Evolutionary conservation across 2,329 filamentous ascomycete species (phyloP).

Genomic region (Aspergillus sp.): DNA sequence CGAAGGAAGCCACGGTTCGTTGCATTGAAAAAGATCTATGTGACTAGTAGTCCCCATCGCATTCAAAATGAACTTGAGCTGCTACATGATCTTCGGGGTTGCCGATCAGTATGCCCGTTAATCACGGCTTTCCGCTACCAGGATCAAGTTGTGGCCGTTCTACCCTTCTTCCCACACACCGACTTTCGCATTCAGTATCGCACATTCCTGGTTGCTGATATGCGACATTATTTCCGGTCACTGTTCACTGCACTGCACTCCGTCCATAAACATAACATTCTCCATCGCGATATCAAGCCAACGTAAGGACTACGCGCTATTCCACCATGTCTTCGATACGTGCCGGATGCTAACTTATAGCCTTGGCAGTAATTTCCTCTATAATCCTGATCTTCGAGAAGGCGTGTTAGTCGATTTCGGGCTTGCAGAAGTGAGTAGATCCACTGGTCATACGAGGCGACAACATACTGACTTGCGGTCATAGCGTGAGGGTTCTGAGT

Average conservation of each 20-base stretch:
- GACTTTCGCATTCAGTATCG: slow-evolving; percentile 93
- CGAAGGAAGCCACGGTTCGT: slow-evolving; percentile 71
- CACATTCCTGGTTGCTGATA: slow-evolving; percentile 81
- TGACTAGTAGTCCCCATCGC: slow-evolving; percentile 88
- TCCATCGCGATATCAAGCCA: slow-evolving; percentile 95
- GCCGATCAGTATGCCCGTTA: slow-evolving; percentile 83
- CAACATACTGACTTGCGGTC: slow-evolving; percentile 9
- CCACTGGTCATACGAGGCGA: background rate
- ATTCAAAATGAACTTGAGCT: slow-evolving; percentile 97
- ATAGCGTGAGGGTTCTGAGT: slow-evolving; percentile 58
- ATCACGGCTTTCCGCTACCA: slow-evolving; percentile 95
- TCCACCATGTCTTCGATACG: background rate
- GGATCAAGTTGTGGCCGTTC: slow-evolving; percentile 90
- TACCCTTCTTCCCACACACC: slow-evolving; percentile 93
- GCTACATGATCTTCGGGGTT: slow-evolving; percentile 80
- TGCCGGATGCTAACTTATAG: slow-evolving; percentile 9
- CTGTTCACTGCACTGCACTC: slow-evolving; percentile 82
- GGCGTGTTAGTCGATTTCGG: slow-evolving; percentile 98
- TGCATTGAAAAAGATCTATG: slow-evolving; percentile 99
- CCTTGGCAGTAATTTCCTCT: slow-evolving; percentile 73
- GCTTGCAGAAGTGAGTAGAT: slow-evolving; percentile 68
- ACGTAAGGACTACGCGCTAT: slow-evolving; percentile 53
- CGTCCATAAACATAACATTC: slow-evolving; percentile 80
- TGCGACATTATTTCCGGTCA: slow-evolving; percentile 84
- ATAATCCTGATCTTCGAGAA: slow-evolving; percentile 72